phyloP scores from a whole-genome alignment of 148 eudicot species.

The Cornus controversa region DNA sequence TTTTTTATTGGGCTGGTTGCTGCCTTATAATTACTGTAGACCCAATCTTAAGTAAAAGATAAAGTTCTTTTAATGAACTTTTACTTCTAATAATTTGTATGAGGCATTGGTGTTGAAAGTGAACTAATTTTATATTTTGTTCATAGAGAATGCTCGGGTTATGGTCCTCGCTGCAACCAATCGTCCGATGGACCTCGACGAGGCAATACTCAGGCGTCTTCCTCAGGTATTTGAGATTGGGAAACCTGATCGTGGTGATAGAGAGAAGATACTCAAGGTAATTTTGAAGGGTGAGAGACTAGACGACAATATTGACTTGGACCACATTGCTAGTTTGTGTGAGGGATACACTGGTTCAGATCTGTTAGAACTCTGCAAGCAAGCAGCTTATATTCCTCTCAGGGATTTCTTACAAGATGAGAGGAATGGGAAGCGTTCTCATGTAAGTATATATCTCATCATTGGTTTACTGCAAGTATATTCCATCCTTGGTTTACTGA shows the following conservation, averaged over 20 bases:
- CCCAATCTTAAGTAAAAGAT: neutral
- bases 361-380: slow-evolving; percentile 69
- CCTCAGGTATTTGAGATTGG: slow-evolving; percentile 91
- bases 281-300: slow-evolving; percentile 64
- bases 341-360: slow-evolving; percentile 82
- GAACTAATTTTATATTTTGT: neutral
- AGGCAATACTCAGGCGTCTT: slow-evolving; percentile 83
- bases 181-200: slow-evolving; percentile 85
- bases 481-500: neutral
- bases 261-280: slow-evolving; percentile 68
- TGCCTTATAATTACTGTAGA: neutral
- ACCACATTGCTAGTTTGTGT: slow-evolving; percentile 58
- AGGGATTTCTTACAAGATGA: slow-evolving; percentile 68
- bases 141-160: slow-evolving; percentile 67
- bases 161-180: slow-evolving; percentile 94
- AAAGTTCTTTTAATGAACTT: neutral
- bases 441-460: slow-evolving; percentile 34
- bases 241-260: slow-evolving; percentile 54
- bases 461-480: neutral
- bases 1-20: neutral
- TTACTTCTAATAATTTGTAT: neutral
- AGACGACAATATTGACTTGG: slow-evolving; percentile 56
- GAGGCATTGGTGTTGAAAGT: neutral
- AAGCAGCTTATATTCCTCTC: slow-evolving; percentile 83
- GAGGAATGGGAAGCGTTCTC: slow-evolving; percentile 53